These are phyloP conservation scores for Ganoderma boninense DNA, from an alignment of 1,284 basidiomycete species.

Conservation along the genomic window DNA sequence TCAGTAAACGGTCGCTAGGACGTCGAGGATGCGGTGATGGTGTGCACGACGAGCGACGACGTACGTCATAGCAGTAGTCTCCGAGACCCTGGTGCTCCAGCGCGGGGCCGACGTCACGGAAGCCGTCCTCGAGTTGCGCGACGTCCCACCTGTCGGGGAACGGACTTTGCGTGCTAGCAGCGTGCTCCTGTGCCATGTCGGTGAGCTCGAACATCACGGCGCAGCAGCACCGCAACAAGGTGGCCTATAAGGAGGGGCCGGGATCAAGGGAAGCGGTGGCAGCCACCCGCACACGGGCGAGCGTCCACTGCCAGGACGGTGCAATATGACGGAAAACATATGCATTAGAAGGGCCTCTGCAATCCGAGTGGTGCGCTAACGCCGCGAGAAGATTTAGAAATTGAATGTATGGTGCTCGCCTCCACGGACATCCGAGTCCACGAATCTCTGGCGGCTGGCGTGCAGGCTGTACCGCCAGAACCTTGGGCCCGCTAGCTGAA, in stretches of 20 bases:
- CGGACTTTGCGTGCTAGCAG: not conserved
- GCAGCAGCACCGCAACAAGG: not conserved
- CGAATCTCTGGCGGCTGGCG: not conserved
- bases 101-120: not conserved
- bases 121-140: not conserved
- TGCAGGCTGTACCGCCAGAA: not conserved
- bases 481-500: not conserved
- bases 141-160: not conserved
- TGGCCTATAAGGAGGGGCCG: not conserved
- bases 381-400: slow-evolving; percentile 1
- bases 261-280: not conserved
- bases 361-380: not conserved
- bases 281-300: not conserved
- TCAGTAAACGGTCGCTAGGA: not conserved
- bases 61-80: slow-evolving; percentile 2
- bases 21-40: not conserved
- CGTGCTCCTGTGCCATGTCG: not conserved
- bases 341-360: not conserved
- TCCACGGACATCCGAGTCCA: not conserved
- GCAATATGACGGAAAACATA: not conserved
- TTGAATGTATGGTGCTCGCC: not conserved
- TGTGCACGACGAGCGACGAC: not conserved
- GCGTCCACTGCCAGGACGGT: not conserved
- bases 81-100: not conserved
- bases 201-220: not conserved